Conservation (phyloP, 352 stramenopile genomes). For the Aphanomyces invadans region DNA sequence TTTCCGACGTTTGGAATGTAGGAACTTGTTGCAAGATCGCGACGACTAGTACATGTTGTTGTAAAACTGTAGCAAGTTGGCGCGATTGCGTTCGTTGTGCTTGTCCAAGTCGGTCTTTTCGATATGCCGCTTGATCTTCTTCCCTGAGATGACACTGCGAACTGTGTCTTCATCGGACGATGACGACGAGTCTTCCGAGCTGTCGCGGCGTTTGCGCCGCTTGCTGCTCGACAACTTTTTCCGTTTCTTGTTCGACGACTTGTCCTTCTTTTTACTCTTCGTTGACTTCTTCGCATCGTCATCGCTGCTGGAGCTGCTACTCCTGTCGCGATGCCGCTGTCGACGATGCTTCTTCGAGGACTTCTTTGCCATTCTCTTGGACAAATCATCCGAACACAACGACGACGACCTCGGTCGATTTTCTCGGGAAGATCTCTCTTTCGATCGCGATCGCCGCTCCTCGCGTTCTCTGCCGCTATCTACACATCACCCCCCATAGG, state of each 20-base stretch:
- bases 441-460: neutral
- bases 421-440: neutral
- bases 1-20: slow-evolving; percentile 54
- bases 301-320: slow-evolving; percentile 26
- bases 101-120: slow-evolving; percentile 45
- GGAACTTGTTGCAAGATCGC: slow-evolving; percentile 30
- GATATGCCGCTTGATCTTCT: slow-evolving; percentile 83
- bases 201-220: slow-evolving; percentile 32
- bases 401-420: neutral
- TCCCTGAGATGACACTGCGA: slow-evolving; percentile 74
- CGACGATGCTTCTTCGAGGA: neutral
- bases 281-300: slow-evolving; percentile 22
- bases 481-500: neutral
- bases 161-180: slow-evolving; percentile 54
- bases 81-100: slow-evolving; percentile 60
- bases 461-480: neutral
- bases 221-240: slow-evolving; percentile 33
- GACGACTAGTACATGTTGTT: slow-evolving; percentile 61
- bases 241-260: slow-evolving; percentile 30
- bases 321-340: slow-evolving; percentile 21
- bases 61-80: slow-evolving; percentile 80
- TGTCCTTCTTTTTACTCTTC: slow-evolving; percentile 39
- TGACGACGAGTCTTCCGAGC: slow-evolving; percentile 28
- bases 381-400: neutral
- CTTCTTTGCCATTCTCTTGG: neutral